Percentiles rank a stretch among this genome's conserved stretches.
Evolutionary conservation across 2,329 filamentous ascomycete genomes (phyloP).

Genomic region (Cladophialophora bantiana): DNA sequence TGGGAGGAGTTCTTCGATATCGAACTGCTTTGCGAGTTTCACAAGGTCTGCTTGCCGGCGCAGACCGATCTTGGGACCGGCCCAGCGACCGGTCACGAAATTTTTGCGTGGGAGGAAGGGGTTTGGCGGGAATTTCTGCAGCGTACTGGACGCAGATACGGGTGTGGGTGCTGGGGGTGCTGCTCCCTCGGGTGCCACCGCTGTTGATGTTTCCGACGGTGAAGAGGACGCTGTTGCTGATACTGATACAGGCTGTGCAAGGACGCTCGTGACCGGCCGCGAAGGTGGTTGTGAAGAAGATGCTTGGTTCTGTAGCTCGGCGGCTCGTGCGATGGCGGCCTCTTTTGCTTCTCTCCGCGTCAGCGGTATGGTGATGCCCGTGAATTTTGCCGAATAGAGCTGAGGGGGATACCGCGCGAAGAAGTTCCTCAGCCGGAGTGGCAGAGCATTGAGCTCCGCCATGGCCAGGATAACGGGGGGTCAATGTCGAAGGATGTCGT

Average conservation of each 20-base stretch:
- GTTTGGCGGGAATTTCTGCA: constrained; percentile 64
- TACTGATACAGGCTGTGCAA: constrained; percentile 21
- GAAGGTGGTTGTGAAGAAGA: background rate
- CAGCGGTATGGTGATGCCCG: constrained; percentile 39
- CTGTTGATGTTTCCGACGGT: constrained; percentile 54
- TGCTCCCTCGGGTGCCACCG: constrained; percentile 51
- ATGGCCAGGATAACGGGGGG: constrained; percentile 12
- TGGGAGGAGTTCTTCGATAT: constrained; percentile 81
- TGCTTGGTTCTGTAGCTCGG: constrained; percentile 5
- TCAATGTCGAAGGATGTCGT: background rate
- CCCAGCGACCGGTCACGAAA: constrained; percentile 79
- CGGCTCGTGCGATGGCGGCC: constrained; percentile 22
- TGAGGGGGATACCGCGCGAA: constrained; percentile 86
- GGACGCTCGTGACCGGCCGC: background rate
- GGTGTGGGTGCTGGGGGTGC: constrained; percentile 42
- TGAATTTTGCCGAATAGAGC: constrained; percentile 52
- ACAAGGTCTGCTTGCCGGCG: constrained; percentile 89
- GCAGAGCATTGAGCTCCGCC: constrained; percentile 59
- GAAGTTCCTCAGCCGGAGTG: constrained; percentile 80
- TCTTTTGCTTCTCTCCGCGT: constrained; percentile 35
- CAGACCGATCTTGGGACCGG: constrained; percentile 81
- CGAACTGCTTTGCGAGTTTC: constrained; percentile 79
- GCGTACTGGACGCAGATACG: constrained; percentile 47
- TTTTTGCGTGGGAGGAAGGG: constrained; percentile 85
- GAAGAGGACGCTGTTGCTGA: constrained; percentile 12